phyloP scores from a whole-genome alignment of 106 monocot species.

The Alisma plantagoaquatica region DNA sequence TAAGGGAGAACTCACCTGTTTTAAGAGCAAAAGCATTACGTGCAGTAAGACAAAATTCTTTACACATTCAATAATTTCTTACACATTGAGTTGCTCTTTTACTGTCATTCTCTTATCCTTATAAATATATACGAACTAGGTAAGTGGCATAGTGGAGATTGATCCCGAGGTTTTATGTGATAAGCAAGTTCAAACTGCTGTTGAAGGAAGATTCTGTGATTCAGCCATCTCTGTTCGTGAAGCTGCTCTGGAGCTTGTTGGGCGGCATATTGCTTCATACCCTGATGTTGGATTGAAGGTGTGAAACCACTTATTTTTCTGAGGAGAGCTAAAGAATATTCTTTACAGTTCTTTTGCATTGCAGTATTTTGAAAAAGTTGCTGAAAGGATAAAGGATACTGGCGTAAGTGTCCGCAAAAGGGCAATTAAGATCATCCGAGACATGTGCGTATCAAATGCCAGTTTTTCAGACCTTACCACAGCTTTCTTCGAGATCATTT shows the following conservation, averaged over 20 bases:
- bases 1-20: conserved; percentile 91
- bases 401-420: conserved; percentile 98
- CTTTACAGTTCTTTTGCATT: background rate
- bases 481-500: conserved; percentile 94
- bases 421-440: conserved; percentile 90
- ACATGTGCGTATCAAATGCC: conserved; percentile 74
- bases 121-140: conserved; percentile 27
- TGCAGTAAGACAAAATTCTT: conserved; percentile 49
- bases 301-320: conserved; percentile 1
- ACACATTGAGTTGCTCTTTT: conserved; percentile 1
- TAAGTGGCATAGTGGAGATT: conserved; percentile 91
- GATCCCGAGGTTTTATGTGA: conserved; percentile 98
- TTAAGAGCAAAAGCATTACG: conserved; percentile 92
- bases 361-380: conserved; percentile 96
- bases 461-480: conserved; percentile 52
- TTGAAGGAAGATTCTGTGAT: conserved; percentile 98
- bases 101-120: background rate
- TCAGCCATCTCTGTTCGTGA: conserved; percentile 97
- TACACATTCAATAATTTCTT: background rate
- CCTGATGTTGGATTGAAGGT: conserved; percentile 99
- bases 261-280: conserved; percentile 96
- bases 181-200: conserved; percentile 85
- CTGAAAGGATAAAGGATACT: conserved; percentile 96
- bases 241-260: conserved; percentile 99
- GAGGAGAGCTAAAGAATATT: background rate